phyloP scores from a whole-genome alignment of 805 yeast species.

The Gaillardinia entomophila region DNA sequence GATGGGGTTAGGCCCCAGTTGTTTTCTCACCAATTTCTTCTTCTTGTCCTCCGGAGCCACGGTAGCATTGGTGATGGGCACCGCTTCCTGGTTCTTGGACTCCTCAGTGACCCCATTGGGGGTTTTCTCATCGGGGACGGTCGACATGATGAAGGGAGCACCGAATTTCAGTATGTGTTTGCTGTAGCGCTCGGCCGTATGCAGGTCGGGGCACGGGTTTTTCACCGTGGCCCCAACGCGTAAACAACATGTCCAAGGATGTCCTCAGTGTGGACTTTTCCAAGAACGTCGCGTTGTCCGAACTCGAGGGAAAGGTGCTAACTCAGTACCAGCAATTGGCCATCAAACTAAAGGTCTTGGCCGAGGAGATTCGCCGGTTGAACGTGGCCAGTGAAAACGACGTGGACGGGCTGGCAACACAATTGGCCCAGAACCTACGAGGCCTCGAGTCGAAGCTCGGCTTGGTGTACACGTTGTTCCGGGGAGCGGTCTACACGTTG shows the following conservation, averaged over 20 bases:
- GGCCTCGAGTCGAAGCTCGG: slow-evolving; percentile 59
- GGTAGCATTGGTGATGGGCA: slow-evolving; percentile 7
- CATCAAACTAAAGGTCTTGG: slow-evolving; percentile 21
- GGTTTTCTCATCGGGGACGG: neutral
- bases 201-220: too few species aligned
- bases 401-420: slow-evolving; percentile 18
- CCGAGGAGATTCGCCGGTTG: slow-evolving; percentile 27
- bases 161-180: too few species aligned
- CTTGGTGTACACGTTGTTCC: slow-evolving; percentile 58
- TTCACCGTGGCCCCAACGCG: too few species aligned
- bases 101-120: neutral
- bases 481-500: slow-evolving; percentile 65
- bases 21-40: slow-evolving; percentile 26
- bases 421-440: slow-evolving; percentile 44
- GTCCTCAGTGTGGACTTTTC: slow-evolving; percentile 12
- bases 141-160: neutral
- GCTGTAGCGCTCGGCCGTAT: too few species aligned
- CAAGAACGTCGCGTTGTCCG: slow-evolving; percentile 13
- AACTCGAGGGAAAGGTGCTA: slow-evolving; percentile 29
- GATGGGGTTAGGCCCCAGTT: slow-evolving; percentile 26
- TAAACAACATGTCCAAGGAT: slow-evolving; percentile 8
- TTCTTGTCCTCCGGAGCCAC: slow-evolving; percentile 11
- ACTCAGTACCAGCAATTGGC: slow-evolving; percentile 34
- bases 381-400: slow-evolving; percentile 11
- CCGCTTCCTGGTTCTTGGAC: neutral